These are phyloP conservation scores for Cucumis melo DNA, from an alignment of 306 rosid species.

Conservation along the genomic window DNA sequence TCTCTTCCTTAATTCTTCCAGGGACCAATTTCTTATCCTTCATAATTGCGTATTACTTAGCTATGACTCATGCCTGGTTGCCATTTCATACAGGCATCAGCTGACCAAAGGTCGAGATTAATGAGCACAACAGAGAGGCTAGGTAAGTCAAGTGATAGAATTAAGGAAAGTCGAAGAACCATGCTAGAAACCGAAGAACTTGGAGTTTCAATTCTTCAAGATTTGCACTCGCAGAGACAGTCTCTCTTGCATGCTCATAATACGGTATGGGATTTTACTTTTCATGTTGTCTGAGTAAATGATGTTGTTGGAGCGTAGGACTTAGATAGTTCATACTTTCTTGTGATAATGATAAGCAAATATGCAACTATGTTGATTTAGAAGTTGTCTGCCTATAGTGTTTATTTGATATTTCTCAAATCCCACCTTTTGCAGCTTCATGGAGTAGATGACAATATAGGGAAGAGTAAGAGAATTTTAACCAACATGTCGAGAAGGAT, in stretches of 20 bases:
- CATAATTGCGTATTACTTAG: background rate
- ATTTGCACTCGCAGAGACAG: constrained; percentile 88
- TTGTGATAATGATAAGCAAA: background rate
- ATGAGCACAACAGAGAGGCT: constrained; percentile 70
- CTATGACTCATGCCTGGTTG: constrained; percentile 15
- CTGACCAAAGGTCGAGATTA: constrained; percentile 75
- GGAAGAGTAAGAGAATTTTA: constrained; percentile 79
- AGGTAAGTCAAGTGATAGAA: constrained; percentile 63
- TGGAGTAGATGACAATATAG: constrained; percentile 84
- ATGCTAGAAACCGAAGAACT: constrained; percentile 99
- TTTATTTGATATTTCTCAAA: background rate
- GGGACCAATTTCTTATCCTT: background rate
- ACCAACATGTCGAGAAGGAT: constrained; percentile 71
- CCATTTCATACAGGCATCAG: constrained; percentile 55
- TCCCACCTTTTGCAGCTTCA: constrained; percentile 47
- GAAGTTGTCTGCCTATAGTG: background rate
- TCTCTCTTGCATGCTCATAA: constrained; percentile 71
- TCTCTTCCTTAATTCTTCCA: background rate
- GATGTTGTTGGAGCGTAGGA: background rate
- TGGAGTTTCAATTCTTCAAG: constrained; percentile 93
- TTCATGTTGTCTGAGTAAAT: background rate
- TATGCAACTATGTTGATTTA: background rate
- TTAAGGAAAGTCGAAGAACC: constrained; percentile 79
- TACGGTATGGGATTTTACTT: constrained; percentile 30
- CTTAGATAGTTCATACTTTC: background rate